A percentile compares a stretch with the other conserved stretches of the same genome.
Evolutionary conservation across 2,329 filamentous ascomycete genomes (phyloP).

Genomic region (Paracorniculantispora psalliotae): DNA sequence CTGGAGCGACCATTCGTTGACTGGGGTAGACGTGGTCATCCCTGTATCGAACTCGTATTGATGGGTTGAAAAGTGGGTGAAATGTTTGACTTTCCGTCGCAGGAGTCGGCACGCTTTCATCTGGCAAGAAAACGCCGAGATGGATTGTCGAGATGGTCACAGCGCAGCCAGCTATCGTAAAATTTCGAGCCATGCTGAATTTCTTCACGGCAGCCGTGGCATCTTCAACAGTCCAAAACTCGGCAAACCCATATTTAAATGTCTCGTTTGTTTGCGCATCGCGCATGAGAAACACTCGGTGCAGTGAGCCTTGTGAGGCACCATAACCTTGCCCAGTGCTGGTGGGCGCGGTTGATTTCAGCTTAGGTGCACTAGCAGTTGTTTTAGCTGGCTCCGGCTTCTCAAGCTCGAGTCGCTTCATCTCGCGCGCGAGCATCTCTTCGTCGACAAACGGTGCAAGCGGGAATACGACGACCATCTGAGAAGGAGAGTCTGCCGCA

Average conservation of each 20-base stretch:
- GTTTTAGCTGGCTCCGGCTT: slow-evolving; percentile 47
- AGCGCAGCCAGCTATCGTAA: slow-evolving; percentile 70
- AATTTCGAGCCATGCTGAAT: slow-evolving; percentile 66
- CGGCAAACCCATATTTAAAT: slow-evolving; percentile 78
- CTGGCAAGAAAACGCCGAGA: slow-evolving; percentile 77
- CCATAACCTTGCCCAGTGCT: slow-evolving; percentile 57
- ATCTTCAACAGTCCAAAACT: slow-evolving; percentile 73
- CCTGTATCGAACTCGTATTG: slow-evolving; percentile 68
- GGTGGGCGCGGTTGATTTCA: slow-evolving; percentile 55
- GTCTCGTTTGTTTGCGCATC: slow-evolving; percentile 67
- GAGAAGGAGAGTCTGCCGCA: slow-evolving; percentile 56
- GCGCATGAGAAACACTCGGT: slow-evolving; percentile 71
- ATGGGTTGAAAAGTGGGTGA: slow-evolving; percentile 62
- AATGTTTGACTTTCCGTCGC: slow-evolving; percentile 63
- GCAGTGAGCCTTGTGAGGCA: slow-evolving; percentile 67
- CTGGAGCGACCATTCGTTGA: slow-evolving; percentile 54
- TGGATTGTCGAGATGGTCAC: slow-evolving; percentile 73
- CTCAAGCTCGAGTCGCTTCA: slow-evolving; percentile 65
- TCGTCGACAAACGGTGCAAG: slow-evolving; percentile 67
- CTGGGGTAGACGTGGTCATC: slow-evolving; percentile 68
- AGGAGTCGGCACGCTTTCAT: slow-evolving; percentile 52
- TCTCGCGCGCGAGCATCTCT: slow-evolving; percentile 65
- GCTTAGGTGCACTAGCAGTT: slow-evolving; percentile 44
- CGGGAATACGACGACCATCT: slow-evolving; percentile 70
- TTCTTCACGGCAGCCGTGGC: slow-evolving; percentile 69